Evolutionary conservation across 1,139 yeast species (phyloP), one percentile per base, ranked within the genome.

Genomic region (Debaryomyces robertsiae): DNA sequence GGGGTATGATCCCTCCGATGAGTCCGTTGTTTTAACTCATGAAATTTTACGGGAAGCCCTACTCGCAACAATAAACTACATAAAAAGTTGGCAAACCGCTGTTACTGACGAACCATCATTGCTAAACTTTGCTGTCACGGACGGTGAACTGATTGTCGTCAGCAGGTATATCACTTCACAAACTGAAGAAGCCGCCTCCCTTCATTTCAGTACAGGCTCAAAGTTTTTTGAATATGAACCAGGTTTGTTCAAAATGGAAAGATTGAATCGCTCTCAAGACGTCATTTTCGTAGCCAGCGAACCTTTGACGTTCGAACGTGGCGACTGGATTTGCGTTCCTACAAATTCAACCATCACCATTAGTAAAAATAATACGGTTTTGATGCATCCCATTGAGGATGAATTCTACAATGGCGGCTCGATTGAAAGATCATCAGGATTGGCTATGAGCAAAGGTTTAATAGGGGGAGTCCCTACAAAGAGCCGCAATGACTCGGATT

Each of bases 281-380:
- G 93, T 93, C 27, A 84, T 93, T n/a, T 86, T 93, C 82, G 89
- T 93, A 32, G 96, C 98, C 2, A 84, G 95, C 27, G 98, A 93
- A 58, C 98, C 98, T 0, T 72, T 93, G 44, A 93, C 98, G 0
- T 93, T 93, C 63, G 98, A 93, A 66, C 71, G 98, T 43, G 93
- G 93, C 30, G 98, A 93, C 65, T 93, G 98, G 98, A 86, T 93
- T 44, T 84, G 96, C 13, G 95, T 93, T 1, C 98, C 98, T 2
- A 85, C 98, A 3, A 93, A 93, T 61, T 85, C 97, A 2, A 67
- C 84, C 3, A 62, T 93, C n/a, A 86, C 96, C 1, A 83, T 93
- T 45, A 83, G 83, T 48, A 83, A 80, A 42, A 64, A 65, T 42
- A 95, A 90, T 57, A 88, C 95, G 1, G 95, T 93, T 6, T 69